phyloP scores from a whole-genome alignment of 2,329 filamentous ascomycete genomes.

The Hirsutella minnesotensis region DNA sequence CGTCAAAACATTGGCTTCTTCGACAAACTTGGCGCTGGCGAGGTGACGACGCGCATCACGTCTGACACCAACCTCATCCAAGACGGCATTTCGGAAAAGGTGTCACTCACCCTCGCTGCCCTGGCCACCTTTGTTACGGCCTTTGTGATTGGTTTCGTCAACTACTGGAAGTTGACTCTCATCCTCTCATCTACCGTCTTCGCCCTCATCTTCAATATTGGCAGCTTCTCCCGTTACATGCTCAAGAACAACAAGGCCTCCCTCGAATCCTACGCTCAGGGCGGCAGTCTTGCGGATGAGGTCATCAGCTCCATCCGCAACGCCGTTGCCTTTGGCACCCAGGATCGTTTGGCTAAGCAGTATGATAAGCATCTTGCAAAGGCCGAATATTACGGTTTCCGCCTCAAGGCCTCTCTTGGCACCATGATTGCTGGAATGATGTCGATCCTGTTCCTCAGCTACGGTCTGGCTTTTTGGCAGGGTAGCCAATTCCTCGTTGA shows the following conservation, averaged over 20 bases:
- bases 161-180: slow-evolving; percentile 85
- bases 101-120: slow-evolving; percentile 64
- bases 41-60: slow-evolving; percentile 89
- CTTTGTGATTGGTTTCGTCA: slow-evolving; percentile 81
- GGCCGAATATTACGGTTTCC: slow-evolving; percentile 67
- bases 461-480: slow-evolving; percentile 81
- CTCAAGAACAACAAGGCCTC: slow-evolving; percentile 71
- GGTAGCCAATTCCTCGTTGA: slow-evolving; percentile 63
- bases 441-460: slow-evolving; percentile 73
- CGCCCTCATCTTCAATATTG: slow-evolving; percentile 70
- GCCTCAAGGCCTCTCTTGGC: slow-evolving; percentile 59
- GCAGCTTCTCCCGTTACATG: slow-evolving; percentile 59
- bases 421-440: slow-evolving; percentile 80
- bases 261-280: slow-evolving; percentile 67
- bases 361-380: slow-evolving; percentile 66
- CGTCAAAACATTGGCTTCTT: slow-evolving; percentile 87
- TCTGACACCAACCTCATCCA: slow-evolving; percentile 89
- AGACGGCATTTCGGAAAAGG: slow-evolving; percentile 86
- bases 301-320: slow-evolving; percentile 90
- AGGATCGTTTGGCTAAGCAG: slow-evolving; percentile 77
- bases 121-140: slow-evolving; percentile 76
- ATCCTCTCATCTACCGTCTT: slow-evolving; percentile 76
- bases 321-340: slow-evolving; percentile 83
- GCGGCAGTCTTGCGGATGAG: slow-evolving; percentile 84
- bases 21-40: slow-evolving; percentile 83